Evolutionary conservation across 495 filamentous ascomycete genomes (phyloP), one percentile per base, ranked within the genome.

Genomic region (Barbatosphaeria neglecta): DNA sequence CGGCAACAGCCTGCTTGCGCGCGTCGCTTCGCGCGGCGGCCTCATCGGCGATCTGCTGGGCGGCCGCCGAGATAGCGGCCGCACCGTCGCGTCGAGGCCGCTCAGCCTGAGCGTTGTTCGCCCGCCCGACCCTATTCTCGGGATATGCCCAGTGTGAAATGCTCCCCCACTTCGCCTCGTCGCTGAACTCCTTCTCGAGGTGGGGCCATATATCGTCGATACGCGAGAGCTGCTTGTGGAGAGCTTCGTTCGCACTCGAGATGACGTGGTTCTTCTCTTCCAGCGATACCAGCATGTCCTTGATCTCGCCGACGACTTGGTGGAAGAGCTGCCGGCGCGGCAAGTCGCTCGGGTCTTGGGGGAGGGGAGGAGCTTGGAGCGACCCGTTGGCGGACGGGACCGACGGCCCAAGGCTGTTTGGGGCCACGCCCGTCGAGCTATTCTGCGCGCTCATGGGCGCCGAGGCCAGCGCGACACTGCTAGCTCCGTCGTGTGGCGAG

Each of bases 201-300:
- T 86, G 81, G 13, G 84, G 82, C 68, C 79, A 93, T 18, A 89
- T 78, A 35, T 82, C 80, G 51, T 97, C 85, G 52, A 96, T 77
- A 19, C 92, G 84, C 45, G 76, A 62, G 18, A 95, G 67, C 59
- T 96, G 89, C 57, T 86, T 90, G 46, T 87, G 78, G 7, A 97
- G 76, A 44, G 88, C 83, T 46, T 94, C 86, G 51, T 86, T 86
- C 37, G 93, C 90, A 4, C 88, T 90, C 3, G 82, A 81, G 35
- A 96, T 82, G 44, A 97, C 89, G 50, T 94, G 90, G 50, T 93
- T 95, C 65, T 99, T 99, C 65, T 98, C 92, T 53, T 97, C 93
- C 25, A 95, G 69, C 0, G 86, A 86, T 47, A 83, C 75, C 50
- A 95, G 77, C 64, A 96, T 81, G 48, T 90, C 83, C 37, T 77